Evolutionary conservation across 2,329 filamentous ascomycete species (phyloP), one percentile per base, ranked within the genome.

Genomic region (Fusarium sacchari): DNA sequence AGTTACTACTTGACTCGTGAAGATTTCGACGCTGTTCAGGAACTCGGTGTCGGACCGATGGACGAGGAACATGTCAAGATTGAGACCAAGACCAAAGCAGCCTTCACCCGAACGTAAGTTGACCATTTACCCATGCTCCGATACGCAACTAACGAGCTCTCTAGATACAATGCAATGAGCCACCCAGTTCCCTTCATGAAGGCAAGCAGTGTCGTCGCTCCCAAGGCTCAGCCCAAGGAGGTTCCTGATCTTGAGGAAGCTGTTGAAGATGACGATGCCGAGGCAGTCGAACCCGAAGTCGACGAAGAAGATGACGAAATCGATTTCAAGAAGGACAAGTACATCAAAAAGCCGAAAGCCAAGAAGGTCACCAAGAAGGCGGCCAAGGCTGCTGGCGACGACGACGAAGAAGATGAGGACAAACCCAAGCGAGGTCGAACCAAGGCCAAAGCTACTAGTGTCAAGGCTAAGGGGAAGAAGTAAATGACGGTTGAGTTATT

Each of bases 121-220:
- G 15, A 64, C 37, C 49, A 52, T 10, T 26, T 26, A 43, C 36
- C 55, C 13, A 30, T 53, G 10, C 7, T 59, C 32, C 10, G 26
- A 44, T 30, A 55, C 18, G 24, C 46, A 53, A n/a, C 62, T 64
- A 64, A 77, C 59, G 58, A 61, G 74, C 39, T 63, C 49, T 74
- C 57, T 58, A 96, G 93, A 61, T 96, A 99, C 82, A 99, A 99
- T 77, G 83, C 88, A 67, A 92, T 92, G 83, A 92, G 91, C 24
- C 96, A 99, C 76, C 96, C 96, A 1, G 84, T 99, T 58, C 95
- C 96, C 3, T 99, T 98, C 83, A 97, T 98, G 91, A 98, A 98
- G 83, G 94, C 95, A 5, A 94, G 90, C 77, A 94, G 88, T 72
- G 88, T 96, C 22, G 82, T 90, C 15, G 93, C 90, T 7, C 91